Conservation (phyloP, 2,329 filamentous ascomycete species). For the Diaporthe batatas region DNA sequence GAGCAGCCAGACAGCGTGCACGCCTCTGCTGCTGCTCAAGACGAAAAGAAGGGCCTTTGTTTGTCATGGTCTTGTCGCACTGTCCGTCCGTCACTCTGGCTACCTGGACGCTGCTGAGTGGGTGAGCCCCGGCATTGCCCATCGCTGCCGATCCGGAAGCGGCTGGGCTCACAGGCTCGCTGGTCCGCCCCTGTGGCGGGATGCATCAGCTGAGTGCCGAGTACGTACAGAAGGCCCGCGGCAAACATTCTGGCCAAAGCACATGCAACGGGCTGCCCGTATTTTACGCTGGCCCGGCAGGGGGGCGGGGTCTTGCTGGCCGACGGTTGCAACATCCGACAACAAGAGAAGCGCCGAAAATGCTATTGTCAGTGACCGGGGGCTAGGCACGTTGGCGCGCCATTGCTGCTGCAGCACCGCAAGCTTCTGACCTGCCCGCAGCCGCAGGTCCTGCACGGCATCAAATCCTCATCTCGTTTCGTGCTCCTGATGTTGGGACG, state of each 20-base stretch:
- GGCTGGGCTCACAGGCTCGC: background rate
- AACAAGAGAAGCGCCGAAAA: conserved; percentile 28
- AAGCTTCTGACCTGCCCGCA: conserved; percentile 28
- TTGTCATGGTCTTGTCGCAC: conserved; percentile 7
- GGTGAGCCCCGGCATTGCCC: background rate
- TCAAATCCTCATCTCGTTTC: conserved; percentile 9
- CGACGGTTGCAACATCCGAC: conserved; percentile 32
- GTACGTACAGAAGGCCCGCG: conserved; percentile 1
- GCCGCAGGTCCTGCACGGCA: background rate
- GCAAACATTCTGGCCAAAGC: conserved; percentile 21
- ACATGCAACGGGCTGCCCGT: conserved; percentile 23
- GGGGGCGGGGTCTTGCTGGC: conserved; percentile 1
- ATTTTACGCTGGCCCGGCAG: conserved; percentile 26
- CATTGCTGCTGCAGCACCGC: background rate
- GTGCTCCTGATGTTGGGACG: conserved; percentile 11
- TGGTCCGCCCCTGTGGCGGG: background rate
- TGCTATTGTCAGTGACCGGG: conserved; percentile 15
- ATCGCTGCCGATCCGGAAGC: conserved; percentile 22
- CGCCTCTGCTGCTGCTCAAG: too few relatives aligned
- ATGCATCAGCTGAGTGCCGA: conserved; percentile 25
- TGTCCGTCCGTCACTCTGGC: background rate
- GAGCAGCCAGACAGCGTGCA: background rate
- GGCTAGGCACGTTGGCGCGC: conserved; percentile 15
- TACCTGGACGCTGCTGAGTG: background rate
- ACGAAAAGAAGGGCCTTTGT: background rate